phyloP scores from a whole-genome alignment of 2,329 filamentous ascomycete species.

The Hypoxylon sp. region DNA sequence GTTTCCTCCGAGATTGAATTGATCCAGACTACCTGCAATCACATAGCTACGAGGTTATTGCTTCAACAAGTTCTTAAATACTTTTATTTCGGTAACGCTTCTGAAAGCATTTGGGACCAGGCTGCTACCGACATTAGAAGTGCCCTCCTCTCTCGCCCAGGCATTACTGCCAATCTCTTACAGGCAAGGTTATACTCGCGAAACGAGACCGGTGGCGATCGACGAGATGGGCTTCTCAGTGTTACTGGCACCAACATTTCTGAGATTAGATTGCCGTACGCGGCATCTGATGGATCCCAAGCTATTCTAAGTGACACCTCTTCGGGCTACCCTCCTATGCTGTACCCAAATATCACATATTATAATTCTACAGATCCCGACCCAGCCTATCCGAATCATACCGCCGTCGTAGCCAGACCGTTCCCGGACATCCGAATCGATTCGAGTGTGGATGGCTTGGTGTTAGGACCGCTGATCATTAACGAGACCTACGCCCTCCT shows the following conservation, averaged over 20 bases:
- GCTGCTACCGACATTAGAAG: slow-evolving; percentile 77
- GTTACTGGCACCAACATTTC: slow-evolving; percentile 68
- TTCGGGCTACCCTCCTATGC: slow-evolving; percentile 76
- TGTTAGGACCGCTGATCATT: slow-evolving; percentile 81
- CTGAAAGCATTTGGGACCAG: slow-evolving; percentile 70
- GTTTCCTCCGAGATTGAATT: slow-evolving; percentile 84
- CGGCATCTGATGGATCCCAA: slow-evolving; percentile 68
- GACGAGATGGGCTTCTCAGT: slow-evolving; percentile 70
- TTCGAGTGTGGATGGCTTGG: slow-evolving; percentile 67
- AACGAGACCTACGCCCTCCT: slow-evolving; percentile 82
- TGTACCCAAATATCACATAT: slow-evolving; percentile 87
- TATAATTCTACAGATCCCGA: slow-evolving; percentile 61
- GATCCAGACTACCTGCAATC: slow-evolving; percentile 80
- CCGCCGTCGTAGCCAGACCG: slow-evolving; percentile 62
- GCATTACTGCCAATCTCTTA: slow-evolving; percentile 67
- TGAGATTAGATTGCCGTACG: slow-evolving; percentile 74
- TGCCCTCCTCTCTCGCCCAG: slow-evolving; percentile 74
- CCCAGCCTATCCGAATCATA: slow-evolving; percentile 58
- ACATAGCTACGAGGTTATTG: slow-evolving; percentile 77
- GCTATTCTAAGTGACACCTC: slow-evolving; percentile 73
- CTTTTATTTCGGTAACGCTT: slow-evolving; percentile 71
- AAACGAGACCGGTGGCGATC: slow-evolving; percentile 69
- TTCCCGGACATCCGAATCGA: slow-evolving; percentile 67
- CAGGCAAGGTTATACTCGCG: slow-evolving; percentile 82
- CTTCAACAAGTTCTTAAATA: slow-evolving; percentile 67